Conservation (phyloP, 768 basidiomycete genomes). For the Mycena indigotica region DNA sequence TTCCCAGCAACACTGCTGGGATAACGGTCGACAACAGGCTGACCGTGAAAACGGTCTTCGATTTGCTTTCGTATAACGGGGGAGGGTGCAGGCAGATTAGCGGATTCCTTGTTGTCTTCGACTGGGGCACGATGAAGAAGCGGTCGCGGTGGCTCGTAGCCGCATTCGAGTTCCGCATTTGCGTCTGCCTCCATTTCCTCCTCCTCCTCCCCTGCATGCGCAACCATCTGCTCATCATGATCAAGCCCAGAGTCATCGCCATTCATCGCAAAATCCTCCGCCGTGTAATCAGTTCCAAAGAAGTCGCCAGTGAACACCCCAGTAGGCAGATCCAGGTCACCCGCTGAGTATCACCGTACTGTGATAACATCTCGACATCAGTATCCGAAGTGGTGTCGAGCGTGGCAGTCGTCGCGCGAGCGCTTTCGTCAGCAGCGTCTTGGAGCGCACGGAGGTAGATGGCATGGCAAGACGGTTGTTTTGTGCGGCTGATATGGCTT, state of each 20-base stretch:
- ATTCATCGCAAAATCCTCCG: slow-evolving; percentile 1
- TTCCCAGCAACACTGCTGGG: background rate
- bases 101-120: background rate
- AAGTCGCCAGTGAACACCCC: slow-evolving; percentile 11
- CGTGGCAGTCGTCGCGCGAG: background rate
- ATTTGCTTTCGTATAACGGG: background rate
- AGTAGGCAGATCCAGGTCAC: no score
- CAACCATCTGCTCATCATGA: background rate
- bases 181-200: background rate
- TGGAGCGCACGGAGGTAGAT: background rate
- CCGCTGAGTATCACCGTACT: background rate
- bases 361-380: background rate
- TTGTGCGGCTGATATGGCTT: background rate
- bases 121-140: no score
- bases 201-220: background rate
- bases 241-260: background rate
- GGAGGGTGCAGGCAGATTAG: background rate
- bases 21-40: background rate
- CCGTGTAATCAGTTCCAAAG: slow-evolving; percentile 9
- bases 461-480: background rate
- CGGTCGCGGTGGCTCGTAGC: background rate
- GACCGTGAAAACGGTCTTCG: background rate
- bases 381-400: background rate
- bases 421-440: background rate
- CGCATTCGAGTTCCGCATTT: background rate